Evolutionary conservation across 1,284 basidiomycete genomes (phyloP), one percentile per base, ranked within the genome.

Genomic region (Rugosomyces carneus): DNA sequence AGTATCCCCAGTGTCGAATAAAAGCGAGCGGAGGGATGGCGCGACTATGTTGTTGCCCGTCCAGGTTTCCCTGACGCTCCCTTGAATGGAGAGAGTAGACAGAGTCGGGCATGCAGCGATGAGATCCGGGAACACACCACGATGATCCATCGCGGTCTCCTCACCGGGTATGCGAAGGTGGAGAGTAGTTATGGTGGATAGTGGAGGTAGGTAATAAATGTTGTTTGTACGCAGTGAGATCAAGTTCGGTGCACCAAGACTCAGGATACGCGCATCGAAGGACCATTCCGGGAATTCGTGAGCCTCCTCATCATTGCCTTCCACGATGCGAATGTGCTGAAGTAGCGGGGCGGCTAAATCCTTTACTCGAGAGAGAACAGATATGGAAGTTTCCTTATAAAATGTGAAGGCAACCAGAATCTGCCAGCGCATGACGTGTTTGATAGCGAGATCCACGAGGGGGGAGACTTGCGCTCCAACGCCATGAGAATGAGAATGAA

Each of bases 341-440:
- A 57, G 44, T 20, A 41, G 37, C 32, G 57, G 52, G 20, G 52
- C 49, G 10, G 43, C 26, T 18, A 54, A 31, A 31, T 48, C 37
- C 11, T 45, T 43, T 49, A 52, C 53, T 16, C 41, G 43, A 16
- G 40, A 51, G 9, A 51, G 50, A 48, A 52, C 54, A 19, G 32
- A 40, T 31, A 49, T 53, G 41, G 47, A 48, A 37, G 59, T 63
- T 20, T 31, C 49, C 31, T 55, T 56, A 24, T 49, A 40, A 24
- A 47, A 55, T 7, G 61, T 53, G 38, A 64, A 50, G 20, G 65
- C 49, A 37, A 58, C 54, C 15, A 66, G 45, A 7, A 46, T 49
- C 23, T 53, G 57, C 55, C 63, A 58, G 11, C 62, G 62, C 32
- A 53, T 45, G 11, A 60, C 49, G 23, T 60, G 55, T 21, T 47